Base-by-base conservation (phyloP, 1,284 basidiomycete genomes). In the Cutaneotrichosporon sp. region DNA sequence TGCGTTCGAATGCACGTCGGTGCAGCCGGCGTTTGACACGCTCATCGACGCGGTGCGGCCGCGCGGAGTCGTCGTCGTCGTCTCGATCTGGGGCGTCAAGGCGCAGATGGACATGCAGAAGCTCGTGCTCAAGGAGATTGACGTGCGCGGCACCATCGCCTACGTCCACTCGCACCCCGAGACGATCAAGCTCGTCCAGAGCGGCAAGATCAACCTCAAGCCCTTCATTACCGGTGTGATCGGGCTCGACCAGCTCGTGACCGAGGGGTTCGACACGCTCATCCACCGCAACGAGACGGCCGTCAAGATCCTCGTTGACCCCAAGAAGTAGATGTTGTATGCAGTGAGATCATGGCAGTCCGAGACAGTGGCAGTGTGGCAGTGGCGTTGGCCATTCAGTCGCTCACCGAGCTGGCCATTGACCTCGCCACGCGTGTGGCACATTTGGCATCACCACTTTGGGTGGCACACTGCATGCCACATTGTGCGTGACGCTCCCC, bases 221-320 rank as follows among this genome's bases (percentile, higher is more conserved):
- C 64, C 64, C 24, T 66, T 66, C 56, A 66, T 66, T 50, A 60
- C 64, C 2, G 31, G 43, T 14, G 58, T 63, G 13, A 66, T 66
- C n/a, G 59, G 61, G 2, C 64, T 66, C 22, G 59, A 66, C 54
- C 50, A 46, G 14, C 56, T 66, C 29, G 49, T 66, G 11, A 31
- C 14, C 16, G 61, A 60, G 16, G 64, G 64, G 3, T 56, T 63
- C 36, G 61, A 66, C 25, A 63, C 61, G 29, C 61, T 66, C 25
- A 59, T 66, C 31, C 36, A 66, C 58, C 58, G 54, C 11, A 66
- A 66, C 54, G 64, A 66, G 50, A 63, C 61, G 31, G 61, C 61
- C 1, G 64, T 66, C 56, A 66, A 66, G 61, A 66, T 66, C n/a
- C 61, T 66, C 25, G 64, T 66, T n/a, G 49, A 66, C 49, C 64